phyloP scores from a whole-genome alignment of 2,329 filamentous ascomycete species.

The Sporothrix euskadiensis region DNA sequence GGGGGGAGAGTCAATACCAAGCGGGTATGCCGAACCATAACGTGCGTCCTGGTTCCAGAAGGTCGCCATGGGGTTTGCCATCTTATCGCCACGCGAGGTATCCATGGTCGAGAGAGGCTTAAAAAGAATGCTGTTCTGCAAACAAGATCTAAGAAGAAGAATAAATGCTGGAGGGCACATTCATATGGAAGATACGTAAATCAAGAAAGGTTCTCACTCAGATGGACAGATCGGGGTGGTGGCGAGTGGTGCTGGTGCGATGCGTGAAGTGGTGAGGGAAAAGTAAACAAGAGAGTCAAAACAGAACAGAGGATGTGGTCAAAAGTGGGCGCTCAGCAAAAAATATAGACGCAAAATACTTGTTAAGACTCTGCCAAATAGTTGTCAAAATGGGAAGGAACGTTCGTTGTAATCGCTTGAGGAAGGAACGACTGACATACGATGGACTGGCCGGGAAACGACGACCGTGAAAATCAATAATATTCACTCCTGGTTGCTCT shows the following conservation, averaged over 20 bases:
- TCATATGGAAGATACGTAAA: not conserved
- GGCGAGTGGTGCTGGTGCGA: too few species aligned
- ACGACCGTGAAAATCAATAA: not conserved
- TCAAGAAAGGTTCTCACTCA: not conserved
- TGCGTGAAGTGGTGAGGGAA: not conserved
- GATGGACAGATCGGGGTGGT: not conserved
- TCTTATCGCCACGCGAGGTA: not conserved
- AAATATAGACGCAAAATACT: not conserved
- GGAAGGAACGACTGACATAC: not conserved
- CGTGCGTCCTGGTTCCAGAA: not conserved
- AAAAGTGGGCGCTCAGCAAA: not conserved
- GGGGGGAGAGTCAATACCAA: not conserved
- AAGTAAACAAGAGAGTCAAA: not conserved
- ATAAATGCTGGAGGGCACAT: not conserved
- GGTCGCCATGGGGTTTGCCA: not conserved
- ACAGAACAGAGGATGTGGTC: not conserved
- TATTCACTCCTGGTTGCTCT: not conserved
- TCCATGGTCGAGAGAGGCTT: not conserved
- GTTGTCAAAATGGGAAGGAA: not conserved
- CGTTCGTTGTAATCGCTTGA: not conserved
- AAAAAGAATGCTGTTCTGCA: not conserved
- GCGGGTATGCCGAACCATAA: not conserved
- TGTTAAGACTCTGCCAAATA: not conserved
- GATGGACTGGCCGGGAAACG: not conserved
- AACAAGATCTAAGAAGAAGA: not conserved